Base-by-base conservation (phyloP, 164 flowering plant genomes). In the Vitis labrusca region DNA sequence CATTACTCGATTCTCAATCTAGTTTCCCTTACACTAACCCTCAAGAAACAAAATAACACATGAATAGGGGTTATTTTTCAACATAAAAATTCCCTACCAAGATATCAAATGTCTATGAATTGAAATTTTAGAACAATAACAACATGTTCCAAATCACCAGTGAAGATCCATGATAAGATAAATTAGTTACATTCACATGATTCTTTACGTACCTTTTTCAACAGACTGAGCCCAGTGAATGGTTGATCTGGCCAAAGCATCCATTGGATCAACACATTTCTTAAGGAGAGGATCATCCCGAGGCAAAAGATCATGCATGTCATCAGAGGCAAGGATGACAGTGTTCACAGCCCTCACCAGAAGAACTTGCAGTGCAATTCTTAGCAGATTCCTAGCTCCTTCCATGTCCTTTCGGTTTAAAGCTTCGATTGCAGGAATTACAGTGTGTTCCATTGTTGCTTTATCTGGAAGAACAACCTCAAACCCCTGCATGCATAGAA, bases 401-500 rank as follows among this genome's bases (percentile, higher is more conserved):
- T 73, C 80, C 66, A 74, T 71, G 76, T 80, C 83, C 14, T 74
- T 74, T 71, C 80, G 64, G 59, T 69, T 61, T 37, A 74, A 29
- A 47, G 83, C 83, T 37, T 80, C 83, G 16, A 71, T 52, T 50
- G 80, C 80, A 19, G 83, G 83, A 44, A 76, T 63, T 37, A 80
- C 66, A 17, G 80, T 65, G 15, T 77, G 83, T 51, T 80, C 83
- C 80, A 80, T 77, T 17, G 83, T 80, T 68, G 83, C 83, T 65
- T 65, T 82, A 68, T 79, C 85, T 27, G 85, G 85, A 19, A 82
- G 66, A 50, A 82, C 73, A 51, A 77, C 81, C 79, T 82, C 85
- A 67, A 82, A 79, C 2, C 85, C 85, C 85, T 82, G 68, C 67
- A 61, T 53, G 12, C 15, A 50, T 14, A 11, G 16, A 59, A 9